Base-by-base conservation (phyloP, 352 stramenopile species). In the Lagenidium giganteum region DNA sequence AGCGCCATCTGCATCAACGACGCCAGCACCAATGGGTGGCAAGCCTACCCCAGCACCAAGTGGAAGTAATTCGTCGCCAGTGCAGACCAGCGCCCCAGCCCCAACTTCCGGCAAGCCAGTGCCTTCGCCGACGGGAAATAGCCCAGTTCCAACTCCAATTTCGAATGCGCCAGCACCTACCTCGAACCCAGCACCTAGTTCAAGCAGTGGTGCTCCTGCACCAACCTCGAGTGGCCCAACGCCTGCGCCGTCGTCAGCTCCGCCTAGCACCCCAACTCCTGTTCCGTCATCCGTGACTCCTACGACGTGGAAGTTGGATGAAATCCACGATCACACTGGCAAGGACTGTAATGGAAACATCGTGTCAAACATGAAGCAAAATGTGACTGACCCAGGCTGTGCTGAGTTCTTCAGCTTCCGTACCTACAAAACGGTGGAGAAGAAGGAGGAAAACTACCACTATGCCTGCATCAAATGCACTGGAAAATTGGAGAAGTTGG, bases 41-140 rank as follows among this genome's bases (percentile, higher is more conserved):
- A 18, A 38, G 32, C 32, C 35, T n/a, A 41, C 28, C 36, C 26
- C 42, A 21, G 23, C n/a, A n/a, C n/a, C n/a, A n/a, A n/a, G n/a
- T n/a, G n/a, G n/a, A n/a, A n/a, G n/a, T n/a, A n/a, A n/a, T n/a
- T n/a, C n/a, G n/a, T n/a, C n/a, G n/a, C n/a, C n/a, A n/a, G n/a
- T n/a, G 48, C 31, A 9, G 20, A 41, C 39, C 27, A 34, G 33
- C 26, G 47, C 47, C 23, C 47, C 47, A 14, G 23, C 35, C 11
- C 47, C 47, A 20, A 54, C 37, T 8, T 43, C 44, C 18, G 32
- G 42, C 42, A 50, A 50, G 42, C 42, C 42, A 17, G 12, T 24
- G n/a, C n/a, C n/a, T n/a, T n/a, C n/a, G n/a, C n/a, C n/a, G n/a
- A n/a, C n/a, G n/a, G n/a, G n/a, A n/a, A n/a, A n/a, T n/a, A n/a